Percentiles rank a stretch among this genome's conserved stretches.
These are phyloP conservation scores for Metschnikowia dekortorum DNA, from an alignment of 805 yeast species.

Conservation along the genomic window DNA sequence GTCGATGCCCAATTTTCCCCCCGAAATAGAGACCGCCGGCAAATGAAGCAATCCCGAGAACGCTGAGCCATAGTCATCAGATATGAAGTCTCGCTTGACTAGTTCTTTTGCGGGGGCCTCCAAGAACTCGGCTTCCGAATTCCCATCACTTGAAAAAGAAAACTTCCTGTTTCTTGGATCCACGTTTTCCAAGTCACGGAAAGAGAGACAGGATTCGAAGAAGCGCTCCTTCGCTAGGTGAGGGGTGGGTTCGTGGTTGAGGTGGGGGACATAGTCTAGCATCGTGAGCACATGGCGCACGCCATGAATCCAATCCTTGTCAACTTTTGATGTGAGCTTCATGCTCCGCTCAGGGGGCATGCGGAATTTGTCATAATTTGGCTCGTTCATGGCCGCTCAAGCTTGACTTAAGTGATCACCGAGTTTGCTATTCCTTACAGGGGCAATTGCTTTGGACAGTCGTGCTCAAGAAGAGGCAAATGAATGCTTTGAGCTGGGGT, in stretches of 20 bases:
- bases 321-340: conserved; percentile 6
- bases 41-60: conserved; percentile 16
- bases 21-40: conserved; percentile 10
- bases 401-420: neutral
- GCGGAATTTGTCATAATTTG: conserved; percentile 4
- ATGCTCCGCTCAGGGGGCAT: conserved; percentile 3
- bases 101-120: neutral
- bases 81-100: neutral
- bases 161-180: neutral
- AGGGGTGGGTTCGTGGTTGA: neutral
- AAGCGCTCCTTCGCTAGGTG: neutral
- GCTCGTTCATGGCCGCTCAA: neutral
- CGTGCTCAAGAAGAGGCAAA: neutral
- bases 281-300: conserved; percentile 19
- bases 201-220: neutral
- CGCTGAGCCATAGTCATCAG: conserved; percentile 12
- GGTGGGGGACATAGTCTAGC: conserved; percentile 1
- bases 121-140: neutral
- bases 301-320: conserved; percentile 12
- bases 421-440: neutral
- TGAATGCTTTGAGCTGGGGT: too few relatives aligned
- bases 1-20: neutral
- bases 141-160: neutral
- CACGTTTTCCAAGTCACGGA: conserved; percentile 1
- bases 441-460: neutral